These are phyloP conservation scores for Lignosus rhinocerotis DNA, from an alignment of 1,284 basidiomycete genomes.

Conservation along the genomic window DNA sequence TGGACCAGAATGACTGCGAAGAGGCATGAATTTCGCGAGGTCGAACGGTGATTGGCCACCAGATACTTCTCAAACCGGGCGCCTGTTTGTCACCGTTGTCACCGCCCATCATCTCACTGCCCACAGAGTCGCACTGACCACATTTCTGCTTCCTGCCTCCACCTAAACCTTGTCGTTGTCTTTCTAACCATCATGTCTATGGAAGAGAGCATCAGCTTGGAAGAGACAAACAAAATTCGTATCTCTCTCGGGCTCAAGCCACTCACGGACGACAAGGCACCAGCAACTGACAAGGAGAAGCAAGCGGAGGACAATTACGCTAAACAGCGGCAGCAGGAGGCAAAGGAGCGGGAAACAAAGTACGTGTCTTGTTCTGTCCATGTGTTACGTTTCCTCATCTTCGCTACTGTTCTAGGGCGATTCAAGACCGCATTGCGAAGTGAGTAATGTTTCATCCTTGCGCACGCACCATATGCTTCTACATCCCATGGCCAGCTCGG, in stretches of 20 bases:
- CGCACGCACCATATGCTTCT: conserved; percentile 47
- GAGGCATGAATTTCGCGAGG: conserved; percentile 25
- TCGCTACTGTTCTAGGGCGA: conserved; percentile 49
- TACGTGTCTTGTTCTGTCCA: conserved; percentile 37
- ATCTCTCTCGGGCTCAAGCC: conserved; percentile 94
- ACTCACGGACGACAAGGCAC: conserved; percentile 74
- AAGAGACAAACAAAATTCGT: conserved; percentile 98
- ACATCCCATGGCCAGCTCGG: conserved; percentile 40
- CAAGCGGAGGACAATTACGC: conserved; percentile 86
- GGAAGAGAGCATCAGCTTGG: conserved; percentile 90
- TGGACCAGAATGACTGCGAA: conserved; percentile 23
- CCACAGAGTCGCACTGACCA: background rate
- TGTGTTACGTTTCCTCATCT: conserved; percentile 10
- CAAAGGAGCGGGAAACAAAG: conserved; percentile 76
- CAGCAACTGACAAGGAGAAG: conserved; percentile 71
- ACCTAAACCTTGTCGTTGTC: background rate
- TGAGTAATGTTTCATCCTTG: conserved; percentile 51
- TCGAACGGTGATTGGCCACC: background rate
- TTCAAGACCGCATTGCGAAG: conserved; percentile 85
- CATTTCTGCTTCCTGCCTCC: background rate
- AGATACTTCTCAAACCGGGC: background rate
- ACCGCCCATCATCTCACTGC: background rate
- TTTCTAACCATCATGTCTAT: conserved; percentile 52
- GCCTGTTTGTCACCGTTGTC: conserved; percentile 18
- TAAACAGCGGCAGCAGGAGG: conserved; percentile 68